Base-by-base conservation (phyloP, 768 basidiomycete species). In the Leccinellum rugosiceps region DNA sequence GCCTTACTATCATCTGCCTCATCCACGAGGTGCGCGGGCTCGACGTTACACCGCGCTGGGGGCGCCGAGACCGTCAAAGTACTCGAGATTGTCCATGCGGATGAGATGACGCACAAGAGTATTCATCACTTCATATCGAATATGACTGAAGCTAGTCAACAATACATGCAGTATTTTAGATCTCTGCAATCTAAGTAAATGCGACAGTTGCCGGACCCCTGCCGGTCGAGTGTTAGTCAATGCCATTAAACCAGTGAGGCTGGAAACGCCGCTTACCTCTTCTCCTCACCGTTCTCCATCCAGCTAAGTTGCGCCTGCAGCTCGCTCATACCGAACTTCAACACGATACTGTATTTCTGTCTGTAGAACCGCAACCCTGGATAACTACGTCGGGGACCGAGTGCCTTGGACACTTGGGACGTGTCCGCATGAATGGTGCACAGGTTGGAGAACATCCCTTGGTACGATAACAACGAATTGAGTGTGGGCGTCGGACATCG, bases 31-130 rank as follows among this genome's bases (percentile, higher is more conserved):
- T 14, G n/a, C 49, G 49, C 11, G 49, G 49, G 19, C 49, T 50
- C n/a, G 49, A 50, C n/a, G 31, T 32, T 7, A 32, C 31, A 31
- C 49, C 49, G 31, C 19, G 19, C 30, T 50, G 49, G 49, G 14
- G 31, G 34, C 31, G 58, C 57, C 34, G 86, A 87, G 54, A 88
- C 83, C 44, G 87, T 90, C 44, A 71, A 77, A 14, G 81, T 82
- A 26, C 79, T 93, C 71, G 84, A 90, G 64, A 78, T 89, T 50
- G 87, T 92, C 51, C 91, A 92, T 62, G 80, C 81, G 0, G 91
- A 92, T 69, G 90, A 92, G 68, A 87, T 83, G 50, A 87, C 84
- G 41, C 90, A 92, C 67, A 90, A 32, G 10, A 19, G 28, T 7
- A 31, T 8, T 13, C 30, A 9, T 19, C 48, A 17, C 15, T 49